Percentiles rank a stretch among this genome's conserved stretches.
phyloP scores from a whole-genome alignment of 148 eudicot species.

The Fallopia convolvulus region DNA sequence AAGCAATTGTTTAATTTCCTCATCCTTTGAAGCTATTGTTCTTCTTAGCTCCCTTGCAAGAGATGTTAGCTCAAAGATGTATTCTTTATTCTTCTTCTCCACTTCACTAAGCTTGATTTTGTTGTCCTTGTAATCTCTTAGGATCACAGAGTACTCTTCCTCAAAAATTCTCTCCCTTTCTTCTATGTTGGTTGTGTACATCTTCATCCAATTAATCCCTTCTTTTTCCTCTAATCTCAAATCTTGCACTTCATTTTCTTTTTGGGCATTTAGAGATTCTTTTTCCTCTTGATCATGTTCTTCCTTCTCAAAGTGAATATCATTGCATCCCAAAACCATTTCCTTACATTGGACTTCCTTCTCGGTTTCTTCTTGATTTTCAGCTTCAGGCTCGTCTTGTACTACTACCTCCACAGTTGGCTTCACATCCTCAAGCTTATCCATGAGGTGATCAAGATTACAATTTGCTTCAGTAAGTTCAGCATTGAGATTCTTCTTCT shows the following conservation, averaged over 20 bases:
- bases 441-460: constrained; percentile 45
- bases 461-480: constrained; percentile 40
- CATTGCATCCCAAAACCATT: not conserved
- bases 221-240: constrained; percentile 24
- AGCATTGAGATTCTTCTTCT: constrained; percentile 27
- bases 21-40: constrained; percentile 44
- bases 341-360: constrained; percentile 23
- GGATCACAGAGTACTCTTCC: constrained; percentile 50
- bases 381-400: constrained; percentile 15
- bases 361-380: not conserved
- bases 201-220: constrained; percentile 44
- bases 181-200: constrained; percentile 49
- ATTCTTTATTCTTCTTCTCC: constrained; percentile 55
- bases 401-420: constrained; percentile 29
- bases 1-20: constrained; percentile 43
- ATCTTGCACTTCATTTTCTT: constrained; percentile 20
- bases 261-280: constrained; percentile 13
- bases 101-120: constrained; percentile 51
- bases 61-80: constrained; percentile 34
- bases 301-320: constrained; percentile 13
- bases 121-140: constrained; percentile 55
- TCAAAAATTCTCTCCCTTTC: constrained; percentile 59
- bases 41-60: constrained; percentile 45
- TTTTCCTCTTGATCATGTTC: constrained; percentile 24
- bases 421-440: constrained; percentile 42